Evolutionary conservation across 805 yeast species (phyloP).

Genomic region (Teunomyces stri): DNA sequence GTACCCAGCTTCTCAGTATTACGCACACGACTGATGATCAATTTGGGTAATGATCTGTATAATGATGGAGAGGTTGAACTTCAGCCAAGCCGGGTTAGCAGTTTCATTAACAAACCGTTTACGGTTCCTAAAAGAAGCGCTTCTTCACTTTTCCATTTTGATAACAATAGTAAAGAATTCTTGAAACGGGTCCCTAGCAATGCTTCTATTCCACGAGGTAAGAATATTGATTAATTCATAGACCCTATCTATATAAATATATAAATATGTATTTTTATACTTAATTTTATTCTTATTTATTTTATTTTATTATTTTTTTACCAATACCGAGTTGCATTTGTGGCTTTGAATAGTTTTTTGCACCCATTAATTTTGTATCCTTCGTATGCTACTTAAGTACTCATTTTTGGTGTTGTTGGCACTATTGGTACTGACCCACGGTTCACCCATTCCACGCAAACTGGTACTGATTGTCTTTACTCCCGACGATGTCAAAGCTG

Average conservation of each 20-base stretch:
- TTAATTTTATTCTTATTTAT: too few species aligned
- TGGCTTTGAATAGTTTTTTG: not conserved
- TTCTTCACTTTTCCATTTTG: slow-evolving; percentile 8
- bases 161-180: slow-evolving; percentile 24
- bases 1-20: slow-evolving; percentile 22
- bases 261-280: too few species aligned
- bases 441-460: slow-evolving; percentile 2
- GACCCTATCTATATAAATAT: not conserved
- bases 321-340: not conserved
- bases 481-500: slow-evolving; percentile 7
- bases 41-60: slow-evolving; percentile 18
- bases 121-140: slow-evolving; percentile 25
- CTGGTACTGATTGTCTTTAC: slow-evolving; percentile 9
- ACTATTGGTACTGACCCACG: not conserved
- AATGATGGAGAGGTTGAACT: slow-evolving; percentile 4
- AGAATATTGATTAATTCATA: slow-evolving; percentile 1
- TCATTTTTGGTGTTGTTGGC: not conserved
- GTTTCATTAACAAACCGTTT: slow-evolving; percentile 39
- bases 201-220: not conserved
- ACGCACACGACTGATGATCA: slow-evolving; percentile 38
- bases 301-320: not conserved
- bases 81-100: slow-evolving; percentile 14
- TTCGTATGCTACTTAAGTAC: not conserved
- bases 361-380: not conserved
- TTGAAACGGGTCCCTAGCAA: slow-evolving; percentile 15